Evolutionary conservation across 2,329 filamentous ascomycete genomes (phyloP).

Genomic region (Metarhizium guizhouense): DNA sequence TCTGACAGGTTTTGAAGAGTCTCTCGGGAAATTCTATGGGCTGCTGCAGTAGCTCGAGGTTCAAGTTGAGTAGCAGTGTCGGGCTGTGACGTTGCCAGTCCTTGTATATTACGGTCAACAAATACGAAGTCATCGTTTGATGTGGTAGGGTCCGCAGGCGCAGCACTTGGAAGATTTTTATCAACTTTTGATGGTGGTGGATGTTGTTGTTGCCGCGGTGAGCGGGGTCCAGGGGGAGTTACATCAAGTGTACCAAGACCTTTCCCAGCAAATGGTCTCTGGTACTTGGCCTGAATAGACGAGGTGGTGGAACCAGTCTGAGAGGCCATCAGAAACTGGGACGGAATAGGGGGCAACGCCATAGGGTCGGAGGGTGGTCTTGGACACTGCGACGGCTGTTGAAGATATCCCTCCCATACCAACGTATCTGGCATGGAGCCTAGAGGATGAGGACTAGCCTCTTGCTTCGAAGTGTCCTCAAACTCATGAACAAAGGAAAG

Average conservation of each 20-base stretch:
- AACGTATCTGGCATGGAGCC: slow-evolving; percentile 47
- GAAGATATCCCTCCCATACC: slow-evolving; percentile 36
- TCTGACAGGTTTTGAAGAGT: slow-evolving; percentile 38
- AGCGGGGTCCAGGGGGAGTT: slow-evolving; percentile 13
- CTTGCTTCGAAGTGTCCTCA: slow-evolving; percentile 14
- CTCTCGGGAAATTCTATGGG: slow-evolving; percentile 19
- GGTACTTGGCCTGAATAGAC: slow-evolving; percentile 40
- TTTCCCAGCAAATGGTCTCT: slow-evolving; percentile 46
- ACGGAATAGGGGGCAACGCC: slow-evolving; percentile 36
- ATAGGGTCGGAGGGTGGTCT: slow-evolving; percentile 7
- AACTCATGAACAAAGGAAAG: slow-evolving; percentile 27
- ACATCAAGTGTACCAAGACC: slow-evolving; percentile 41
- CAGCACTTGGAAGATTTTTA: neutral
- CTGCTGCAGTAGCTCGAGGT: slow-evolving; percentile 13
- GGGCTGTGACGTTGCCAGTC: slow-evolving; percentile 8
- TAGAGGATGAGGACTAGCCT: slow-evolving; percentile 21
- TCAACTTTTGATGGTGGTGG: slow-evolving; percentile 21
- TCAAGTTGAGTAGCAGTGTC: slow-evolving; percentile 19
- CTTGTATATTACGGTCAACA: slow-evolving; percentile 9
- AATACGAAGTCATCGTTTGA: slow-evolving; percentile 14
- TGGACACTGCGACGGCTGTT: slow-evolving; percentile 25
- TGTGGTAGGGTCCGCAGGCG: slow-evolving; percentile 9
- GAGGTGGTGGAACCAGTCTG: slow-evolving; percentile 44
- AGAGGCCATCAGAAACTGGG: slow-evolving; percentile 42
- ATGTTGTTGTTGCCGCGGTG: slow-evolving; percentile 22